A percentile compares a stretch with the other conserved stretches of the same genome.
These are phyloP conservation scores for Nymphaea colorata DNA, from an alignment of 164 flowering plant genomes.

Conservation along the genomic window DNA sequence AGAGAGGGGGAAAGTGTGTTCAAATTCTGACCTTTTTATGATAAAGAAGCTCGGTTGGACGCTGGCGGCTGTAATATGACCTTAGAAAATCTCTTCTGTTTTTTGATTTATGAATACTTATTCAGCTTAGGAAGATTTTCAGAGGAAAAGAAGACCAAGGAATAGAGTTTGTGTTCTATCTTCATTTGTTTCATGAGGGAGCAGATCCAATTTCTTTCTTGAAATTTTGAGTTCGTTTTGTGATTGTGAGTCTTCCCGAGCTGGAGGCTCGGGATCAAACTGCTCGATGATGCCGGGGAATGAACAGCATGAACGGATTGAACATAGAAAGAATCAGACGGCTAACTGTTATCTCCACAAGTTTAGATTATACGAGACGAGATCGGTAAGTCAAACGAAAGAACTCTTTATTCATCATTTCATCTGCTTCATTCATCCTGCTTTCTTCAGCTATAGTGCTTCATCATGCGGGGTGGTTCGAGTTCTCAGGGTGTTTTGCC, in stretches of 20 bases:
- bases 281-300: background rate
- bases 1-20: background rate
- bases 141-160: background rate
- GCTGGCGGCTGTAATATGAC: background rate
- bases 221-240: background rate
- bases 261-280: background rate
- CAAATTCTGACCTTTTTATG: background rate
- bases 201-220: background rate
- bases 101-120: background rate
- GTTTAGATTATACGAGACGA: background rate
- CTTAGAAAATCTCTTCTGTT: background rate
- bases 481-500: background rate
- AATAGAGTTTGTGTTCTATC: background rate
- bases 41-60: background rate
- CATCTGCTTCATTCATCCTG: background rate
- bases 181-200: background rate
- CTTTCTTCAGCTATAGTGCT: background rate
- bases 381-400: background rate
- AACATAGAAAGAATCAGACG: background rate
- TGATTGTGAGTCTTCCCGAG: background rate
- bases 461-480: background rate
- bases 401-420: background rate
- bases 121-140: background rate
- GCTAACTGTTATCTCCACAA: background rate
- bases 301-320: background rate